phyloP scores from a whole-genome alignment of 2,329 filamentous ascomycete genomes.

The Colletotrichum sp. region DNA sequence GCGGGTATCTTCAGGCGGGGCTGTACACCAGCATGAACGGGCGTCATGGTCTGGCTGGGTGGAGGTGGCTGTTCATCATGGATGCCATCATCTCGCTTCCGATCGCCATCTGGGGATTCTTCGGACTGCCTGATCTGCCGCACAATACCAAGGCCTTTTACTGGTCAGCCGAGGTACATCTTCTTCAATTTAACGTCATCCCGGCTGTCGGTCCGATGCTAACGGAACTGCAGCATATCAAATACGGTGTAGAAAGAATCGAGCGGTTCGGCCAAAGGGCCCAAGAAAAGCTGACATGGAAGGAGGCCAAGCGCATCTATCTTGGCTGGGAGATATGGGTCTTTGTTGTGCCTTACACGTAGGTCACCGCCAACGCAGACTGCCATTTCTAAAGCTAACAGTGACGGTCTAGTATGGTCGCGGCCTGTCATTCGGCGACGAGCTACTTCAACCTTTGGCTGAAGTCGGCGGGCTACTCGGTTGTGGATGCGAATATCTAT shows the following conservation, averaged over 20 bases:
- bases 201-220: background rate
- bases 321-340: slow-evolving; percentile 22
- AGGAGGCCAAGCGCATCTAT: slow-evolving; percentile 20
- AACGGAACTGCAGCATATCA: background rate
- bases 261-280: slow-evolving; percentile 25
- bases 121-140: slow-evolving; percentile 24
- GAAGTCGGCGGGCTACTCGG: slow-evolving; percentile 45
- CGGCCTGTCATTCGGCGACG: slow-evolving; percentile 9
- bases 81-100: slow-evolving; percentile 34
- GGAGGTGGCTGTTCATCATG: slow-evolving; percentile 46
- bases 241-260: slow-evolving; percentile 25
- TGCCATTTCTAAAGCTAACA: background rate
- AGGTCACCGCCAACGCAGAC: background rate
- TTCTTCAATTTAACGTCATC: background rate
- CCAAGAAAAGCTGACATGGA: slow-evolving; percentile 17
- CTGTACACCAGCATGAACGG: slow-evolving; percentile 47
- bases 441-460: slow-evolving; percentile 40
- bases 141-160: slow-evolving; percentile 22
- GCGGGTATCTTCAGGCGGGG: slow-evolving; percentile 61
- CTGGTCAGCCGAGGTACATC: slow-evolving; percentile 9
- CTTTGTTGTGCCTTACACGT: slow-evolving; percentile 25
- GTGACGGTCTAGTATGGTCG: slow-evolving; percentile 7
- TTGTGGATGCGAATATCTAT: slow-evolving; percentile 57
- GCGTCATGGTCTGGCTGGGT: slow-evolving; percentile 34
- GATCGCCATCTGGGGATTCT: slow-evolving; percentile 25